Evolutionary conservation across 164 flowering plant species (phyloP), one percentile per base, ranked within the genome.

Genomic region (Chloranthus sessilifolius): DNA sequence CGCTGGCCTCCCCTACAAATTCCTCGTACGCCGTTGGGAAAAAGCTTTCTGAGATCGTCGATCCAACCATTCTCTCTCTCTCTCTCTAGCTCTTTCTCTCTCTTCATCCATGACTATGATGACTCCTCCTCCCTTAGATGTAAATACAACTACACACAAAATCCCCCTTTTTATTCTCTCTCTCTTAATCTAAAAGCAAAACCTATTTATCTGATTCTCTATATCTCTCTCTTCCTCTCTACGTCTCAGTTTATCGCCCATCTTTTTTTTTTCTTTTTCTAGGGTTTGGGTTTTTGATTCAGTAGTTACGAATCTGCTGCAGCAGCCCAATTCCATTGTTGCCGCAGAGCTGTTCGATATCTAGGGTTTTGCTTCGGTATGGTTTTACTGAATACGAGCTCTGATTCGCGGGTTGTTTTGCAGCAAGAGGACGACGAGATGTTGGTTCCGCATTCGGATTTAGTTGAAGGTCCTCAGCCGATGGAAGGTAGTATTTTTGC

Each of bases 401-500:
- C 44, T 70, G 77, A 56, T 52, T 71, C 28, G 29, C 47, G 31
- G n/a, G 19, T 41, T 25, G 7, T 54, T 50, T 40, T 66, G 76
- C 73, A 83, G 85, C 89, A 81, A 62, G 91, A 88, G 24, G 95
- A 88, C 47, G 95, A 88, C 52, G 95, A 85, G 78, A 78, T 89
- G 88, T 77, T 88, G 17, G 92, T 88, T 50, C 97, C 95, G 26
- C 83, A 83, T 63, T 71, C 91, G n/a, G 95, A 83, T 59, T 55
- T 76, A 23, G 73, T 67, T 15, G 88, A 85, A 24, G 90, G 79
- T n/a, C 83, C 90, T 16, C 88, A 79, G 61, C 82, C 90, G 2
- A 73, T 83, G 79, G 86, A 85, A 71, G 90, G 89, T 63, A 38
- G 26, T 14, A 20, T 19, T 26, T 51, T 45, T 31, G 11, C 9